phyloP scores from a whole-genome alignment of 768 basidiomycete species.

The Dentipellis fragilis region DNA sequence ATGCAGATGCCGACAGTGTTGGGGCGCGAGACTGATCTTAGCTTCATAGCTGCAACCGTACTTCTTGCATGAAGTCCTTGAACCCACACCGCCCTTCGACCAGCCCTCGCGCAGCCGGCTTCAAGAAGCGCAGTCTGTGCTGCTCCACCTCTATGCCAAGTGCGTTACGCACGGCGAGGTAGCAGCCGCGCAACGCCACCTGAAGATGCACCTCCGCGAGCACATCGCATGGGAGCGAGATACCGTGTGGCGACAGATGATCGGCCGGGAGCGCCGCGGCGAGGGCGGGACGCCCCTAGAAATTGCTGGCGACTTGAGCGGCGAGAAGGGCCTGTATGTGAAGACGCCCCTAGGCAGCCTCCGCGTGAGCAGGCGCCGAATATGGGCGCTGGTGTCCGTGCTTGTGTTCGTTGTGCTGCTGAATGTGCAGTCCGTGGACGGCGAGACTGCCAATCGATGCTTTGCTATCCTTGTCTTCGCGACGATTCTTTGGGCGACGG shows the following conservation, averaged over 20 bases:
- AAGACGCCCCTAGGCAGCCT: constrained; percentile 60
- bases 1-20: background rate
- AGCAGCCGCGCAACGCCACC: constrained; percentile 62
- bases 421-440: constrained; percentile 47
- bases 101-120: constrained; percentile 52
- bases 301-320: constrained; percentile 22
- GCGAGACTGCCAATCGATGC: constrained; percentile 74
- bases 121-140: constrained; percentile 41
- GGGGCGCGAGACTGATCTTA: background rate
- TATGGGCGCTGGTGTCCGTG: constrained; percentile 49
- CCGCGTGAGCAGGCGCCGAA: constrained; percentile 50
- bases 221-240: constrained; percentile 96
- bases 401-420: constrained; percentile 51
- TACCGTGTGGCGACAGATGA: constrained; percentile 96
- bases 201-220: constrained; percentile 81
- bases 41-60: constrained; percentile 54
- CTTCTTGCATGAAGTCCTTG: constrained; percentile 66
- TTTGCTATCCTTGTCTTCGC: constrained; percentile 85
- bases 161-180: constrained; percentile 74
- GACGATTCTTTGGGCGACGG: constrained; percentile 93
- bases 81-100: constrained; percentile 59
- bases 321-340: constrained; percentile 38
- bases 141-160: constrained; percentile 72
- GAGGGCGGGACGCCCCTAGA: constrained; percentile 22
- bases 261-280: constrained; percentile 69